Evolutionary conservation across 495 filamentous ascomycete genomes (phyloP), one percentile per base, ranked within the genome.

Genomic region (Bacidia rubella): DNA sequence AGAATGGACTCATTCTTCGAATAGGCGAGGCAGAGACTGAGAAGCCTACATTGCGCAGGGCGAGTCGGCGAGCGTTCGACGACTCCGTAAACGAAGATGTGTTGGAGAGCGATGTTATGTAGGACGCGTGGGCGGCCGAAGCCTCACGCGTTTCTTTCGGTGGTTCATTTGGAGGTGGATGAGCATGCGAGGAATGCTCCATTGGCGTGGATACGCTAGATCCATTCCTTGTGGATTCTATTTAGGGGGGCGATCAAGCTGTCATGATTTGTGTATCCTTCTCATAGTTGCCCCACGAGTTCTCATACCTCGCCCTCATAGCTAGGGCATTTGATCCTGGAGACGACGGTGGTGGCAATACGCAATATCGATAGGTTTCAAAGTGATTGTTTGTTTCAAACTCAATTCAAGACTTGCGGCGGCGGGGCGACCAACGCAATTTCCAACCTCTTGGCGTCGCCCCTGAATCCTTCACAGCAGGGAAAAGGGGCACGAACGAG

Each of bases 21-120:
- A 49, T 54, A 10, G 64, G 58, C 11, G 65, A 51, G n/a, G 44
- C 38, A 11, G 58, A 51, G 25, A 53, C 65, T 32, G 59, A 57
- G 47, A 67, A 67, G 4, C 65, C 65, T 41, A 63, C 62, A 60
- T 67, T 63, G 48, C 65, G 64, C 25, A 66, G 48, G 44, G 65
- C 60, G 24, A 67, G 53, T 19, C 60, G 60, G 42, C 64, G 55
- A 29, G 57, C 61, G 48, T 65, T 35, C 15, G 65, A 4, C 58
- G 57, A 50, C 12, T 50, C 40, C 39, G 26, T 35, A 20, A 45
- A 46, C 39, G 38, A 23, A n/a, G 45, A 39, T 10, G 32, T 54
- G 41, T 43, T 43, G 41, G 41, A 17, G 24, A 25, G 2, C 15
- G 53, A 24, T 39, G 41, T 51, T 45, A 35, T 52, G 17, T 39